A percentile compares a stretch with the other conserved stretches of the same genome.
phyloP scores from a whole-genome alignment of 192 early-diverging fungal genomes.

The Podila clonocystis region DNA sequence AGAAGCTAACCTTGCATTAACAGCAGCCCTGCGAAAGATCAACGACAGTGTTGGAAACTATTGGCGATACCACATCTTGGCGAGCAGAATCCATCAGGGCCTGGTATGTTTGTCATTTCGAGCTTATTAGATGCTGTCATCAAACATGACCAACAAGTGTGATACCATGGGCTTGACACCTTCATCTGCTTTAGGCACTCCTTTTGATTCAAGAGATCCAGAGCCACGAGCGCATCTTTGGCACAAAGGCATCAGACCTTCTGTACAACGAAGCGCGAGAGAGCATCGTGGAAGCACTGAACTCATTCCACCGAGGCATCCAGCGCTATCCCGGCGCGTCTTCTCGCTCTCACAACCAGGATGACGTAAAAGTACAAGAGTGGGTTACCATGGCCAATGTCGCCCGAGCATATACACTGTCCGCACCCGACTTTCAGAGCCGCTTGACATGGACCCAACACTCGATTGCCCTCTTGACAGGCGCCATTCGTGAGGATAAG shows the following conservation, averaged over 20 bases:
- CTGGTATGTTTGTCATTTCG: conserved; percentile 3
- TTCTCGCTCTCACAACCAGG: not conserved
- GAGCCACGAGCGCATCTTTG: not conserved
- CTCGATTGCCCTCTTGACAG: not conserved
- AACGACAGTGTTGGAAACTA: not conserved
- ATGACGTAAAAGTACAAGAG: conserved; percentile 5
- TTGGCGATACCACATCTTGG: conserved; percentile 31
- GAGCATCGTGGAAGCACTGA: not conserved
- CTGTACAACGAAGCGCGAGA: conserved; percentile 1
- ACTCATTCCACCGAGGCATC: conserved; percentile 21
- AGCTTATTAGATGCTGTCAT: not conserved
- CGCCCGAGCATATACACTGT: not conserved
- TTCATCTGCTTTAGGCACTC: not conserved
- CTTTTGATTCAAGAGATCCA: conserved; percentile 1
- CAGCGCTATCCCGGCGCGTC: not conserved
- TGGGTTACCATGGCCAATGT: conserved; percentile 18
- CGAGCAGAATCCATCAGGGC: conserved; percentile 13
- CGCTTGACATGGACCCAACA: conserved; percentile 17
- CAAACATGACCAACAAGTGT: no score
- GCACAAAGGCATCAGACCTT: conserved; percentile 1
- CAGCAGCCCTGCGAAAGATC: not conserved
- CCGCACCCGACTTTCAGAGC: not conserved
- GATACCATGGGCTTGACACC: no score
- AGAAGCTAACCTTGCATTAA: not conserved
- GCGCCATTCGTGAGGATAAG: conserved; percentile 13